Evolutionary conservation across 192 early-diverging fungal species (phyloP), one percentile per base, ranked within the genome.

Genomic region (Coemansia sp.): DNA sequence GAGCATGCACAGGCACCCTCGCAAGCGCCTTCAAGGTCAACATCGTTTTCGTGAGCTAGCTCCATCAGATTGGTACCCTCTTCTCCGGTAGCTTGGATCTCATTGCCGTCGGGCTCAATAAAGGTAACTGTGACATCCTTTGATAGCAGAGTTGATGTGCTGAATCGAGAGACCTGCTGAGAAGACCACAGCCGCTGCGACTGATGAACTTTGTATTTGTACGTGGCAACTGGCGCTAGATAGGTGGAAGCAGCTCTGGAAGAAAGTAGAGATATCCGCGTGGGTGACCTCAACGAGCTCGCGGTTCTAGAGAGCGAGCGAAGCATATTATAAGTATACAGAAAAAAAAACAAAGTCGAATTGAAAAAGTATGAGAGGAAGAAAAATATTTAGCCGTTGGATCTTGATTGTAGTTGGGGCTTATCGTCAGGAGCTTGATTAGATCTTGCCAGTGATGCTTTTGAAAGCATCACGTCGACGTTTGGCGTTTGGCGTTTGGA

Each of bases 11-110:
- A 85, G 2, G 96, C 97, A 16, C 93, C 95, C 73, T 98, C 97
- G 78, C 97, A 98, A 16, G 97, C 97, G 41, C 95, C 95, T 87
- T 98, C 96, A 33, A 97, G 87, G 63, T 97, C 96, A 43, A 98
- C 92, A 74, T 96, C 91, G 71, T 97, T 90, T 31, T 89, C 87
- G 74, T 96, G 94, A 6, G 97, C 94, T 22, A 98, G 76, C 77
- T 98, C 97, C 79, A 98, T 85, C 61, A 98, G 80, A 59, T 91
- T 96, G 66, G 94, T 94, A 36, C 93, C 94, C 67, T 94, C 90
- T 20, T 91, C 90, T 22, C 93, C 94, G 31, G 88, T 86, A 13
- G 94, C 94, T 22, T 87, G 87, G 24, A 91, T 88, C 49, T 81
- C 86, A 67, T 95, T 90, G 36, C 93, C 93, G 68, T 97, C 92